Evolutionary conservation across 331 rosid species (phyloP).

Genomic region (Quercus phellos): DNA sequence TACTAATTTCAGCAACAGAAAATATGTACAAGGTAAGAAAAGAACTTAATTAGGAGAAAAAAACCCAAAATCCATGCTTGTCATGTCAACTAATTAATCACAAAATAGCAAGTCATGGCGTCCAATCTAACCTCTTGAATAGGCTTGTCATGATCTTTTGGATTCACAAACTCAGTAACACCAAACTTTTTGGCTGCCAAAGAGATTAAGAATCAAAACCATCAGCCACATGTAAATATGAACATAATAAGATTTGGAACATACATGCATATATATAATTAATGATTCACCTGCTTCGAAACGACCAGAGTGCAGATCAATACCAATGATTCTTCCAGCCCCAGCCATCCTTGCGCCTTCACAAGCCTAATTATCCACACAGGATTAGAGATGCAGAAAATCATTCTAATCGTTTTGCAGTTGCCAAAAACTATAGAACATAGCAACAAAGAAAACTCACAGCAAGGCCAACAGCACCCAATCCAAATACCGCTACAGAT

Average conservation of each 20-base stretch:
- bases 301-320: constrained; percentile 54
- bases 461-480: constrained; percentile 88
- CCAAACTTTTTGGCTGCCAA: constrained; percentile 88
- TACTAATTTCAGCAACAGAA: neutral
- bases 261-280: neutral
- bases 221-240: neutral
- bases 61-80: too few species aligned
- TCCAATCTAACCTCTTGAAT: constrained; percentile 59
- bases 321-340: constrained; percentile 59
- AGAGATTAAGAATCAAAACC: neutral
- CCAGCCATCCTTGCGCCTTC: constrained; percentile 72
- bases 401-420: neutral
- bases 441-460: constrained; percentile 33
- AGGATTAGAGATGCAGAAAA: neutral
- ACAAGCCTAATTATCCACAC: constrained; percentile 37
- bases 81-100: neutral
- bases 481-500: constrained; percentile 68
- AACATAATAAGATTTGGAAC: neutral
- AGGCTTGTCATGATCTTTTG: constrained; percentile 77
- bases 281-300: constrained; percentile 43
- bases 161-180: constrained; percentile 77
- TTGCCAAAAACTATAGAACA: neutral
- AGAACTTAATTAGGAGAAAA: too few species aligned
- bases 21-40: too few species aligned
- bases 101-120: neutral